phyloP scores from a whole-genome alignment of 352 stramenopile species.

The Hyaloperonospora arabidopsidis region DNA sequence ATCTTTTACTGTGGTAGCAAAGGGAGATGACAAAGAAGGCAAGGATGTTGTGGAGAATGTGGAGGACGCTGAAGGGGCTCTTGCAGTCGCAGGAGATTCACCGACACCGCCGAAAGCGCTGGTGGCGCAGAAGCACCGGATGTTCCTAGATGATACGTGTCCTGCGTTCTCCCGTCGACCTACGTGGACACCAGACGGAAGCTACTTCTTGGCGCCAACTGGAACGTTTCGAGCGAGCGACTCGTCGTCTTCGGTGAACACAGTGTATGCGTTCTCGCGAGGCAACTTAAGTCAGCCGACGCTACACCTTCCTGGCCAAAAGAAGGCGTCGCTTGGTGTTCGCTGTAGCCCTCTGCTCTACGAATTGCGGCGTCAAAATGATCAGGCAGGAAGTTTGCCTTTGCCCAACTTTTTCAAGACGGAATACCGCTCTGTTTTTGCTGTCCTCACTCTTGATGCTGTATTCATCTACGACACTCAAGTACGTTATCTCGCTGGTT shows the following conservation, averaged over 20 bases:
- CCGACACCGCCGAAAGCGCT: constrained; percentile 11
- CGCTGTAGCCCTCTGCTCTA: constrained; percentile 91
- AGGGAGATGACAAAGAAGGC: constrained; percentile 10
- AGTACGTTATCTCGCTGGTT: constrained; percentile 27
- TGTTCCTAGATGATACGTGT: constrained; percentile 92
- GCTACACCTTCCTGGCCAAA: constrained; percentile 87
- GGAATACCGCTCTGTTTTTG: constrained; percentile 85
- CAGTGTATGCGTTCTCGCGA: constrained; percentile 91
- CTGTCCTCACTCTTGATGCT: constrained; percentile 89
- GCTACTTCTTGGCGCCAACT: constrained; percentile 87
- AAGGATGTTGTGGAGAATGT: constrained; percentile 9
- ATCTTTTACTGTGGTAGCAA: constrained; percentile 8
- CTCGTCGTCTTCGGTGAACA: constrained; percentile 45
- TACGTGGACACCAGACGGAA: constrained; percentile 89
- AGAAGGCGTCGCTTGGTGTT: constrained; percentile 91
- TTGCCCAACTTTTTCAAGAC: constrained; percentile 71
- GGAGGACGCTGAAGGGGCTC: neutral
- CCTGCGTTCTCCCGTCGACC: constrained; percentile 91
- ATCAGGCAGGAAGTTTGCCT: constrained; percentile 1
- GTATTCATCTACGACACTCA: constrained; percentile 95
- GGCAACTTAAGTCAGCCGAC: constrained; percentile 88
- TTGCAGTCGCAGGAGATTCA: constrained; percentile 3
- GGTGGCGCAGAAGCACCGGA: constrained; percentile 48
- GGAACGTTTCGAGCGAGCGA: constrained; percentile 53
- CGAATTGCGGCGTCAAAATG: constrained; percentile 41